Conservation (phyloP, 257 asterid species). For the Capsicum baccatum region DNA sequence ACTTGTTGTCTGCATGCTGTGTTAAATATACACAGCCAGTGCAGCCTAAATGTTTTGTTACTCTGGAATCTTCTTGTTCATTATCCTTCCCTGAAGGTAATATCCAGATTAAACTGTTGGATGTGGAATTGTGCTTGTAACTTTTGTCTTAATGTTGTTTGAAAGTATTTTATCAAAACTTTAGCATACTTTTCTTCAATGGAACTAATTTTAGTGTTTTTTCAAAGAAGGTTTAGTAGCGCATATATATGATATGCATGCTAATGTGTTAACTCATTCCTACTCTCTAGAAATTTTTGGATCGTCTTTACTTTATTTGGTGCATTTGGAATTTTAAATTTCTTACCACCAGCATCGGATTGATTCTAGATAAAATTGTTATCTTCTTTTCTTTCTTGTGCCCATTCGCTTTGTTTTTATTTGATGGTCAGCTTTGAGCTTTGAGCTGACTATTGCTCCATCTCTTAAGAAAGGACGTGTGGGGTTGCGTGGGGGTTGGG, state of each 20-base stretch:
- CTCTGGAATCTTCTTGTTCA: background rate
- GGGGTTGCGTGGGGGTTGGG: no score
- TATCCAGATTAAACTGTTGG: background rate
- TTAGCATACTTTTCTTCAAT: background rate
- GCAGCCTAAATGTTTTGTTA: background rate
- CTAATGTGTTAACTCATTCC: slow-evolving; percentile 20
- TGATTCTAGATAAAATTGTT: slow-evolving; percentile 6
- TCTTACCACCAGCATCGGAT: background rate
- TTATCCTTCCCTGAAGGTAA: background rate
- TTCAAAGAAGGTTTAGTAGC: slow-evolving; percentile 3
- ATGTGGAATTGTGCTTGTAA: slow-evolving; percentile 16
- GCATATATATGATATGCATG: slow-evolving; percentile 27
- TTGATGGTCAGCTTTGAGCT: no score
- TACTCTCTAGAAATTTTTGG: background rate
- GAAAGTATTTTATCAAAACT: background rate
- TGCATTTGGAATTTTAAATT: background rate
- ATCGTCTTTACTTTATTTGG: background rate
- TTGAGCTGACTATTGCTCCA: no score
- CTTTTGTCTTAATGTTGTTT: background rate
- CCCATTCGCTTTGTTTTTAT: background rate
- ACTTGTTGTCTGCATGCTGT: background rate
- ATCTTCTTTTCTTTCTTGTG: slow-evolving; percentile 1
- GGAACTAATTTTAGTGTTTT: background rate
- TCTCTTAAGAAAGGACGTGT: no score
- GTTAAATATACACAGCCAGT: background rate